Evolutionary conservation across 2,329 filamentous ascomycete species (phyloP).

Genomic region (Scedosporium apiospermum): DNA sequence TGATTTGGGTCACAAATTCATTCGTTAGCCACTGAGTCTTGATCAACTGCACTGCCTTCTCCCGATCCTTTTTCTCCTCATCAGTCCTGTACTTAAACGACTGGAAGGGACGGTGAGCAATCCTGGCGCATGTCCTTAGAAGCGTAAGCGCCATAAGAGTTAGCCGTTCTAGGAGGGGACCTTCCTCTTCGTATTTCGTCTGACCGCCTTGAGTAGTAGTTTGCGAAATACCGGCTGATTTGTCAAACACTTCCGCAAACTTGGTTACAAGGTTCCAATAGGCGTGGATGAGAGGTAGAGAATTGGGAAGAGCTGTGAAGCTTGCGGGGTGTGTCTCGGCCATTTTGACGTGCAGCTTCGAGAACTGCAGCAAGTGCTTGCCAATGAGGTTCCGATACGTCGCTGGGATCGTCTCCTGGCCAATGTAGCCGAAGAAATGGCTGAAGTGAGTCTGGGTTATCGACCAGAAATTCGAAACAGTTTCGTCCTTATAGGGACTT

Average conservation of each 20-base stretch:
- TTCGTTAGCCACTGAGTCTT: slow-evolving; percentile 67
- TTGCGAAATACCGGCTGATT: slow-evolving; percentile 46
- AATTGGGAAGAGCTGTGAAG: slow-evolving; percentile 74
- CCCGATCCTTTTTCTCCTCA: slow-evolving; percentile 67
- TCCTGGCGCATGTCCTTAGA: slow-evolving; percentile 72
- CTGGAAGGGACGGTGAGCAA: slow-evolving; percentile 71
- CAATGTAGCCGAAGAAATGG: slow-evolving; percentile 59
- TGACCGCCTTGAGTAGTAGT: slow-evolving; percentile 21
- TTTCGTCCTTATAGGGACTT: slow-evolving; percentile 66
- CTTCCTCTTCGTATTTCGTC: slow-evolving; percentile 42
- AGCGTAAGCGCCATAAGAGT: slow-evolving; percentile 76
- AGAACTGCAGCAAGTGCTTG: slow-evolving; percentile 80
- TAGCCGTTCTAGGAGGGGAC: slow-evolving; percentile 65
- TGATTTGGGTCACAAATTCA: slow-evolving; percentile 69
- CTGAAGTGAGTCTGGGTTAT: slow-evolving; percentile 69
- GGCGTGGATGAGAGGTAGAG: slow-evolving; percentile 63
- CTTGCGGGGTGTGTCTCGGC: slow-evolving; percentile 68
- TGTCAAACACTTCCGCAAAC: slow-evolving; percentile 65
- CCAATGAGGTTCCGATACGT: slow-evolving; percentile 56
- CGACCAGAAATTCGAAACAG: slow-evolving; percentile 72
- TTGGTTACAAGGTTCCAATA: slow-evolving; percentile 79
- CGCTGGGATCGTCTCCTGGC: slow-evolving; percentile 42
- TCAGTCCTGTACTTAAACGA: slow-evolving; percentile 75
- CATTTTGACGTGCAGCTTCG: slow-evolving; percentile 88
- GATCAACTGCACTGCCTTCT: slow-evolving; percentile 57